Evolutionary conservation across 805 yeast genomes (phyloP).

Genomic region (Scheffersomyces amazonensis): DNA sequence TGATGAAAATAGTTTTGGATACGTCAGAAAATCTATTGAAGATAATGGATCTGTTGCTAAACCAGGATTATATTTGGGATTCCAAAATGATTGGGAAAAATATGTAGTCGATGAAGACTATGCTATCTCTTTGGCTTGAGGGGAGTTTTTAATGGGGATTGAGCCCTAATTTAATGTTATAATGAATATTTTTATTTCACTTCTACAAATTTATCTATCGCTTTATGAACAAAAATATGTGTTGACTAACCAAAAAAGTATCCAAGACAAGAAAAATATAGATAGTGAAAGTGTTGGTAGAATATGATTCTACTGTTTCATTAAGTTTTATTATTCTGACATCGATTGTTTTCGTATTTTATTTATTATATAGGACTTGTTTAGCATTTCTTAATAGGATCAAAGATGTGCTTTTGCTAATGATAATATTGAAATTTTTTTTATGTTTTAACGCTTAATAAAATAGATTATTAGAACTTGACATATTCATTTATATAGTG

Average conservation of each 20-base stretch:
- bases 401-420: too few species aligned
- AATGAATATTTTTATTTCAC: background rate
- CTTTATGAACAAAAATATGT: too few species aligned
- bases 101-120: slow-evolving; percentile 24
- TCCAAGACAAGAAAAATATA: too few species aligned
- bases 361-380: background rate
- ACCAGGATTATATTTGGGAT: slow-evolving; percentile 13
- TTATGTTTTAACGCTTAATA: background rate
- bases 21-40: slow-evolving; percentile 2
- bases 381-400: too few species aligned
- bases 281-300: too few species aligned
- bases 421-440: background rate
- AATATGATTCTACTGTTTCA: too few species aligned
- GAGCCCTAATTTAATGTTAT: background rate
- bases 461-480: background rate
- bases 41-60: background rate
- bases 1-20: slow-evolving; percentile 17
- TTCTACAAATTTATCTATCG: too few species aligned
- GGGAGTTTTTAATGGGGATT: background rate
- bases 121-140: slow-evolving; percentile 20
- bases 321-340: background rate
- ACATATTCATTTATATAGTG: background rate
- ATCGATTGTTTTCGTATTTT: background rate
- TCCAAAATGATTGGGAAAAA: slow-evolving; percentile 28
- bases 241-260: too few species aligned